A percentile compares a stretch with the other conserved stretches of the same genome.
Conservation (phyloP, 164 flowering plant species). For the Annona cherimola region DNA sequence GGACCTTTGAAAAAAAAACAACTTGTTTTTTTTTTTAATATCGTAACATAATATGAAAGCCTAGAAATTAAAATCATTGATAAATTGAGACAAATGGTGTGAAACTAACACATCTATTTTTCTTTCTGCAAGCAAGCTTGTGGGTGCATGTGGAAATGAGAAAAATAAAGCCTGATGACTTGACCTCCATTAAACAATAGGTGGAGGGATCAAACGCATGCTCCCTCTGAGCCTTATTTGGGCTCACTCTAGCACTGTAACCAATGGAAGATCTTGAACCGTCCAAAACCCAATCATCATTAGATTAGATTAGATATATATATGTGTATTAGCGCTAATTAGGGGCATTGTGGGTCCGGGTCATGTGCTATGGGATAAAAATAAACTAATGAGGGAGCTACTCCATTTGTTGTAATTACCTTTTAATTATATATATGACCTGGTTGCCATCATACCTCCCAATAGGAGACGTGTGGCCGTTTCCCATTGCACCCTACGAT, state of each 20-base stretch:
- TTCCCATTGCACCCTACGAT: not conserved
- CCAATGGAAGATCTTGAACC: not conserved
- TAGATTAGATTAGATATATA: not conserved
- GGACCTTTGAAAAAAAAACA: too few relatives aligned
- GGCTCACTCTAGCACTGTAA: not conserved
- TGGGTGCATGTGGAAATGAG: too few relatives aligned
- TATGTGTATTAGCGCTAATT: conserved; percentile 1
- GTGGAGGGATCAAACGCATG: not conserved
- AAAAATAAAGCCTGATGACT: not conserved
- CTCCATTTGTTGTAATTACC: not conserved
- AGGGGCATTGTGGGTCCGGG: not conserved
- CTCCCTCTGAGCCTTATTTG: not conserved
- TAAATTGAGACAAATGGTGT: too few relatives aligned
- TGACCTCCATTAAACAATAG: not conserved
- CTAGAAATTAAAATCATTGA: too few relatives aligned
- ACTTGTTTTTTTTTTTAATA: too few relatives aligned
- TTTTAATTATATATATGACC: not conserved
- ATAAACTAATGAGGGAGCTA: not conserved
- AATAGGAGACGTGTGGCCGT: not conserved
- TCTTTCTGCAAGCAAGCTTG: too few relatives aligned
- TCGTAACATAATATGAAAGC: too few relatives aligned
- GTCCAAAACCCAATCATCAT: not conserved
- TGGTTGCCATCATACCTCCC: conserved; percentile 4
- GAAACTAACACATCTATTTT: too few relatives aligned
- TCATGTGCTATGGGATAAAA: not conserved